Evolutionary conservation across 768 basidiomycete species (phyloP).

Genomic region (Pulveroboletus ravenelii): DNA sequence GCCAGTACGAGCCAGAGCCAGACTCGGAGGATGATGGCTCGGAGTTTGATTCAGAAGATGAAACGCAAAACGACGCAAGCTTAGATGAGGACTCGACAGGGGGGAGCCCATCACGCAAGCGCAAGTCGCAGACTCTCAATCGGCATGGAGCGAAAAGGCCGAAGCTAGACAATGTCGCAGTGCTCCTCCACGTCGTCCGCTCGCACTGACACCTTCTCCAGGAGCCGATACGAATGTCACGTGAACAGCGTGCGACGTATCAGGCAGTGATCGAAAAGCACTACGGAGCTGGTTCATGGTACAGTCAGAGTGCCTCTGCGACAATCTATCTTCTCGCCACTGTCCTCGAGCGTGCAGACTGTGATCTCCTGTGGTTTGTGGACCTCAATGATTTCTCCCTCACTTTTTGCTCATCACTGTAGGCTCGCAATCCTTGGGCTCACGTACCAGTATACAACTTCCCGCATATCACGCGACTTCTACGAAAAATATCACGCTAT

Average conservation of each 20-base stretch:
- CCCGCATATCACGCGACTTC: conserved; percentile 78
- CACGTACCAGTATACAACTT: conserved; percentile 86
- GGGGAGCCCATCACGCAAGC: conserved; percentile 42
- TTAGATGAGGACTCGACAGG: conserved; percentile 39
- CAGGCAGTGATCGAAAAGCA: conserved; percentile 69
- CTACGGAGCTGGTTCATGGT: conserved; percentile 79
- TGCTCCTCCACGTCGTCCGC: not conserved
- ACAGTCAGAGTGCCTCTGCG: conserved; percentile 86
- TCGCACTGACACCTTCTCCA: conserved; percentile 20
- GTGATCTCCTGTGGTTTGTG: conserved; percentile 84
- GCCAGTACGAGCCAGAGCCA: conserved; percentile 72
- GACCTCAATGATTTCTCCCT: not conserved
- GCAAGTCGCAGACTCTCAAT: conserved; percentile 40
- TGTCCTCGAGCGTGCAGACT: conserved; percentile 86
- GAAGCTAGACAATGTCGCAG: conserved; percentile 45
- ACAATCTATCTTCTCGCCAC: conserved; percentile 88
- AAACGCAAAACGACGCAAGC: conserved; percentile 37
- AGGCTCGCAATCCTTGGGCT: conserved; percentile 93
- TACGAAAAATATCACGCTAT: conserved; percentile 81
- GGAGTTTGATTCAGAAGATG: conserved; percentile 42
- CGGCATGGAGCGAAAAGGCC: conserved; percentile 51
- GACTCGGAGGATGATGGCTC: conserved; percentile 59
- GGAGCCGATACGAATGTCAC: conserved; percentile 55
- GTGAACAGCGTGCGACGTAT: conserved; percentile 65
- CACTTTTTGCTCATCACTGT: conserved; percentile 6